Percentiles rank a stretch among this genome's conserved stretches.
These are phyloP conservation scores for Populus tomentosa DNA, from an alignment of 441 rosid genomes.

Conservation along the genomic window DNA sequence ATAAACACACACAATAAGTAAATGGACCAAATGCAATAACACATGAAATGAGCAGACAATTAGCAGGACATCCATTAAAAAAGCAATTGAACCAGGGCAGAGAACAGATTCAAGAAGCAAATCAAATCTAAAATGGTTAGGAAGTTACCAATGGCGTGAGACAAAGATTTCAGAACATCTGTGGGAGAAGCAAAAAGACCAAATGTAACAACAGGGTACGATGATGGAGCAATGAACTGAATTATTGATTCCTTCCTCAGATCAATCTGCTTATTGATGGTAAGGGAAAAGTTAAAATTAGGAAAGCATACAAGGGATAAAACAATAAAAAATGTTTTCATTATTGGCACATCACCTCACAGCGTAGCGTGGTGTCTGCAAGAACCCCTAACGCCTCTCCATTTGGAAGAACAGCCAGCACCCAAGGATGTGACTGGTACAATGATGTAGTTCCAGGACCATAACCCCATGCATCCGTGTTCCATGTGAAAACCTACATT, in stretches of 20 bases:
- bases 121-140: constrained; percentile 5
- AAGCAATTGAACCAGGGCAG: not conserved
- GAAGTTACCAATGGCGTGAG: constrained; percentile 72
- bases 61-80: constrained; percentile 1
- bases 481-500: constrained; percentile 87
- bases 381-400: constrained; percentile 92
- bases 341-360: constrained; percentile 60
- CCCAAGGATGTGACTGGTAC: constrained; percentile 99
- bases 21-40: not conserved
- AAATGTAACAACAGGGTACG: constrained; percentile 83
- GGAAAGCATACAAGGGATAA: constrained; percentile 3
- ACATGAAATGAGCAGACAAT: not conserved
- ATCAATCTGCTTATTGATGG: constrained; percentile 64
- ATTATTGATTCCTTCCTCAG: constrained; percentile 58
- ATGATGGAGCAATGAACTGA: constrained; percentile 46
- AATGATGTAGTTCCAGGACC: constrained; percentile 84
- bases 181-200: constrained; percentile 83
- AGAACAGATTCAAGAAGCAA: not conserved
- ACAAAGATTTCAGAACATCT: constrained; percentile 70
- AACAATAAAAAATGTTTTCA: not conserved
- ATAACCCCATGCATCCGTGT: constrained; percentile 84
- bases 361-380: constrained; percentile 82
- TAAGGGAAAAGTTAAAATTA: constrained; percentile 10
- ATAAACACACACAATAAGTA: too few relatives aligned
- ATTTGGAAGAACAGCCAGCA: constrained; percentile 72